Evolutionary conservation across 2,329 filamentous ascomycete genomes (phyloP).

Genomic region (Microsporum audouinii): DNA sequence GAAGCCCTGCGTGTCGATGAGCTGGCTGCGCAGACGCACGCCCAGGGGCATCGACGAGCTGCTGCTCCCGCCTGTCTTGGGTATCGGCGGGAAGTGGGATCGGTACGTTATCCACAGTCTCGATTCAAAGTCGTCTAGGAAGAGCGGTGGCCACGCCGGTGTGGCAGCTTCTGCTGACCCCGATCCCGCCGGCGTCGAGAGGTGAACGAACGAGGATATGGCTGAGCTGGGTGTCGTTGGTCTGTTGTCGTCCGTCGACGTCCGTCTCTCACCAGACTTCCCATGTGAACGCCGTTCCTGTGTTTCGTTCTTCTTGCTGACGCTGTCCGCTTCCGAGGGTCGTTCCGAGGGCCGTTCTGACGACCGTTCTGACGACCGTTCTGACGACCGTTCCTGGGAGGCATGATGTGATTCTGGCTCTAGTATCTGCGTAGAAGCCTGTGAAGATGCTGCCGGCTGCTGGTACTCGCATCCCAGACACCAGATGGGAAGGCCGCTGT

Average conservation of each 20-base stretch:
- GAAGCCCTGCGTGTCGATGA: conserved; percentile 71
- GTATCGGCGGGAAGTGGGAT: conserved; percentile 71
- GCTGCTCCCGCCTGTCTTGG: conserved; percentile 62
- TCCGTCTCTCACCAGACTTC: not conserved
- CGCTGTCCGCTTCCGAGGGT: too few relatives aligned
- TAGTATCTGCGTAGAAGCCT: not conserved
- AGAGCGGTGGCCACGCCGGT: conserved; percentile 70
- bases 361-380: too few relatives aligned
- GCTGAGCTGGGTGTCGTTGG: not conserved
- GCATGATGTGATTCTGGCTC: not conserved
- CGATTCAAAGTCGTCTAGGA: conserved; percentile 87
- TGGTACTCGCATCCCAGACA: conserved; percentile 57
- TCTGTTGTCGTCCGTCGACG: not conserved
- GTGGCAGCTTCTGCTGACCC: not conserved
- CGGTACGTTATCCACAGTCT: conserved; percentile 95
- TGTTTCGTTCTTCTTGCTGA: not conserved
- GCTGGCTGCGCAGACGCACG: conserved; percentile 69
- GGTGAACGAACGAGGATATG: not conserved
- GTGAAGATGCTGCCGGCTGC: not conserved
- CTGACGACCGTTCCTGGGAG: too few relatives aligned
- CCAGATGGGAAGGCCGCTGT: conserved; percentile 63
- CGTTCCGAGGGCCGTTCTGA: too few relatives aligned
- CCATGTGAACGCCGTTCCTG: not conserved
- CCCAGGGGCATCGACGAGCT: conserved; percentile 62
- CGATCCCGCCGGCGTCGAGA: not conserved